Conservation (phyloP, 352 stramenopile genomes). For the Thalassiosira mediterranea region DNA sequence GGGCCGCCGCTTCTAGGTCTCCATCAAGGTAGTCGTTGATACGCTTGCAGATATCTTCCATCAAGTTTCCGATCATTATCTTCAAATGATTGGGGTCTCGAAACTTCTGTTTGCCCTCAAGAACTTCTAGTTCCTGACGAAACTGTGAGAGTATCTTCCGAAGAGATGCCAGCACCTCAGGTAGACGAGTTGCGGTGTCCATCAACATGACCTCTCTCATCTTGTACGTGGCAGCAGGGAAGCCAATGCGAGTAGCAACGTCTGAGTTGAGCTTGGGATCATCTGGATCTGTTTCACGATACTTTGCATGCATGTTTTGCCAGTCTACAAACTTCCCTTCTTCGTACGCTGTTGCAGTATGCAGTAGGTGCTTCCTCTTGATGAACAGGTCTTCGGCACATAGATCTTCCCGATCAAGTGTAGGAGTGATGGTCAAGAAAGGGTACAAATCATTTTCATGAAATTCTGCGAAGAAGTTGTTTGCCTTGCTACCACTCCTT, state of each 20-base stretch:
- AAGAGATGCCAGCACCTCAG: slow-evolving; percentile 65
- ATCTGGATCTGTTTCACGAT: slow-evolving; percentile 45
- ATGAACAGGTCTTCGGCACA: slow-evolving; percentile 52
- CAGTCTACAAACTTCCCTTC: slow-evolving; percentile 62
- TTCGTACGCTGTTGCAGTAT: slow-evolving; percentile 55
- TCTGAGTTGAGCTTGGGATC: slow-evolving; percentile 37
- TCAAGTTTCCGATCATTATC: slow-evolving; percentile 51
- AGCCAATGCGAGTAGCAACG: slow-evolving; percentile 55
- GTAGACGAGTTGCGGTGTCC: slow-evolving; percentile 70
- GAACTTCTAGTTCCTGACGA: slow-evolving; percentile 46
- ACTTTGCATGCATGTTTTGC: slow-evolving; percentile 52
- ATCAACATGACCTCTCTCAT: slow-evolving; percentile 78
- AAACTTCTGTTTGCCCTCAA: slow-evolving; percentile 63
- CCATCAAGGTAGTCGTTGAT: slow-evolving; percentile 69
- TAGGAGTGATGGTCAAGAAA: slow-evolving; percentile 75
- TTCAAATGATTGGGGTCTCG: slow-evolving; percentile 55
- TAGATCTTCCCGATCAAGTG: slow-evolving; percentile 67
- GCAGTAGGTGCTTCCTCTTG: slow-evolving; percentile 52
- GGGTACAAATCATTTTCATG: slow-evolving; percentile 63
- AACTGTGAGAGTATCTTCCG: slow-evolving; percentile 45
- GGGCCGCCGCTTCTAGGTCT: slow-evolving; percentile 58
- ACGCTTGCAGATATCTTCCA: slow-evolving; percentile 57
- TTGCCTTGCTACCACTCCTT: slow-evolving; percentile 68
- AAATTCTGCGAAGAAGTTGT: slow-evolving; percentile 78
- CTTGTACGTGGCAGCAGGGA: slow-evolving; percentile 52